Evolutionary conservation across 352 stramenopile species (phyloP).

Genomic region (Nothophytophthora sp.): DNA sequence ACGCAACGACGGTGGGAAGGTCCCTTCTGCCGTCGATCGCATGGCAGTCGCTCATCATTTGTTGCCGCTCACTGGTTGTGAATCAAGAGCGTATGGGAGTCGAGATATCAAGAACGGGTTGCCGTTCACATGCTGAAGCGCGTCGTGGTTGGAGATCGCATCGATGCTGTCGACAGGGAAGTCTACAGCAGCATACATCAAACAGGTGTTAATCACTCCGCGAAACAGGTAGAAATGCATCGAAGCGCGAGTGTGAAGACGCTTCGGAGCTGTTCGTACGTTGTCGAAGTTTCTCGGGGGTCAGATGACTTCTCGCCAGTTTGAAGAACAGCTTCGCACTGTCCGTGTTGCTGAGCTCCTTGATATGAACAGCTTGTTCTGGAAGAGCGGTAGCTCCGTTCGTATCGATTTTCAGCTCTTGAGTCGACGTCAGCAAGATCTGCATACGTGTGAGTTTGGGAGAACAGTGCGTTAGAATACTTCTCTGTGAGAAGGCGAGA

Average conservation of each 20-base stretch:
- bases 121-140: constrained; percentile 23
- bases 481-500: no score
- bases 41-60: background rate
- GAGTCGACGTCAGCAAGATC: constrained; percentile 39
- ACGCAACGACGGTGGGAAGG: no score
- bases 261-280: constrained; percentile 23
- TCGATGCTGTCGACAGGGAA: constrained; percentile 32
- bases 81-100: constrained; percentile 31
- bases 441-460: background rate
- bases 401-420: constrained; percentile 26
- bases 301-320: constrained; percentile 39
- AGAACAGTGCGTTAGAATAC: background rate
- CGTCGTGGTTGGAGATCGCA: constrained; percentile 28
- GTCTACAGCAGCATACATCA: constrained; percentile 10
- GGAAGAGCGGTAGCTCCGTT: constrained; percentile 10
- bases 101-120: constrained; percentile 34
- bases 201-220: background rate
- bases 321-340: constrained; percentile 51
- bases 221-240: background rate
- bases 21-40: no score
- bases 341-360: constrained; percentile 39
- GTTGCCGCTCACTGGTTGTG: constrained; percentile 4
- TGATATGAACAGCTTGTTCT: constrained; percentile 31
- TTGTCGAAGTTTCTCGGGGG: constrained; percentile 32
- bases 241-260: constrained; percentile 1